Evolutionary conservation across 768 basidiomycete genomes (phyloP), one percentile per base, ranked within the genome.

Genomic region (Crassisporium funariophilum): DNA sequence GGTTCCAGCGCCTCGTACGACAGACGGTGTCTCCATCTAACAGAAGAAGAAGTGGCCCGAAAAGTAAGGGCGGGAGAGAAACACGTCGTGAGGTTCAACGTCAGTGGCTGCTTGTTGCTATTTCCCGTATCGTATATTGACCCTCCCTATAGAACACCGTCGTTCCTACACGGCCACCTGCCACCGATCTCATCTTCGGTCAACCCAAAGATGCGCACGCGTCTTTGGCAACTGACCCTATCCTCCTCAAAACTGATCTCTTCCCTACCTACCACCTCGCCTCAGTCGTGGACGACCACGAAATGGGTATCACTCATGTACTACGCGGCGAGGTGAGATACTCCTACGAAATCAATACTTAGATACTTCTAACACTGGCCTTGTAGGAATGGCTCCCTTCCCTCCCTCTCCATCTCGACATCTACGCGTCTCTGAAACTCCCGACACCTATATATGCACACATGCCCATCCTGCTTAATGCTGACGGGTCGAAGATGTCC

Each of bases 181-280:
- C 81, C 0, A 55, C 62, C 1, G 93, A 95, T 57, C 64, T 95
- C 13, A 79, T 95, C 5, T 95, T 94, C 60, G 88, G 89, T 1
- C 61, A 71, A 20, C 62, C 89, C 27, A 81, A 75, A 51, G 91
- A 91, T 62, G 84, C 87, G 0, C 86, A 88, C 57, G 79, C 79
- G 9, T 91, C 88, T 1, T 66, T 90, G 4, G 82, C 86, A 1
- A 95, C 92, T 2, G 97, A 99, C 61, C 92, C 94, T 17, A 81
- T 98, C 35, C 71, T 98, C 3, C 73, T 98, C 50, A 98, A 99
- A 65, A 86, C 89, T 1, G 97, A 99, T 63, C 72, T 82, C 1
- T 95, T 88, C 63, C 97, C 97, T 4, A 98, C 95, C 0, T 99
- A 99, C 62, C 97, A 98, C 54, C 78, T 99, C 4, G 95, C 97